Percentiles rank a stretch among this genome's conserved stretches.
These are phyloP conservation scores for Fusarium sp. DNA, from an alignment of 2,329 filamentous ascomycete species.

Conservation along the genomic window DNA sequence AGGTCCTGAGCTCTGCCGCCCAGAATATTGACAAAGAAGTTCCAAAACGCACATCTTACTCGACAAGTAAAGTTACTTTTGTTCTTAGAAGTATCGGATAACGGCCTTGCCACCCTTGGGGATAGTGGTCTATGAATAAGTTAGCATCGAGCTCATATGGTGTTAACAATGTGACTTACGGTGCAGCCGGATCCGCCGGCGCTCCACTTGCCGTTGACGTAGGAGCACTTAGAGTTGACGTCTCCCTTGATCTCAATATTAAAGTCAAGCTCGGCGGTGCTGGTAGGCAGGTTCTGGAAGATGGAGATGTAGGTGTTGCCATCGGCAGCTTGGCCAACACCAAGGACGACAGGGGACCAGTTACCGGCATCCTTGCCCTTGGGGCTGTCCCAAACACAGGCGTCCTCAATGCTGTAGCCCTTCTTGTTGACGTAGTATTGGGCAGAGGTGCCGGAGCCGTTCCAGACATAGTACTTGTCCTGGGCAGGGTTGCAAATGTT, in stretches of 20 bases:
- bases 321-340: slow-evolving; percentile 72
- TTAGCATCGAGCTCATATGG: slow-evolving; percentile 23
- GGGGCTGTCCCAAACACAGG: slow-evolving; percentile 78
- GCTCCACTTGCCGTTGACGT: slow-evolving; percentile 71
- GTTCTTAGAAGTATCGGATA: slow-evolving; percentile 57
- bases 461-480: slow-evolving; percentile 79
- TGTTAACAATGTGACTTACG: slow-evolving; percentile 62
- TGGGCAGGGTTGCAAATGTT: slow-evolving; percentile 81
- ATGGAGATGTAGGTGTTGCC: slow-evolving; percentile 83
- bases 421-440: slow-evolving; percentile 97
- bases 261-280: slow-evolving; percentile 75
- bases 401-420: slow-evolving; percentile 72
- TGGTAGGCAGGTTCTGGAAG: slow-evolving; percentile 85
- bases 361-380: slow-evolving; percentile 73
- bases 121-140: slow-evolving; percentile 55
- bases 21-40: slow-evolving; percentile 53
- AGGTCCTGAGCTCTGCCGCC: slow-evolving; percentile 39
- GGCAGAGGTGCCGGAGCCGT: slow-evolving; percentile 79
- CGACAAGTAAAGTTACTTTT: slow-evolving; percentile 13
- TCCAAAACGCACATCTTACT: slow-evolving; percentile 45
- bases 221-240: slow-evolving; percentile 68
- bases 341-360: slow-evolving; percentile 87
- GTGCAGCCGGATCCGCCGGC: slow-evolving; percentile 77
- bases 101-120: slow-evolving; percentile 54
- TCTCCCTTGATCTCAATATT: slow-evolving; percentile 81